Base-by-base conservation (phyloP, 768 basidiomycete species). In the Solioccasus polychromus region DNA sequence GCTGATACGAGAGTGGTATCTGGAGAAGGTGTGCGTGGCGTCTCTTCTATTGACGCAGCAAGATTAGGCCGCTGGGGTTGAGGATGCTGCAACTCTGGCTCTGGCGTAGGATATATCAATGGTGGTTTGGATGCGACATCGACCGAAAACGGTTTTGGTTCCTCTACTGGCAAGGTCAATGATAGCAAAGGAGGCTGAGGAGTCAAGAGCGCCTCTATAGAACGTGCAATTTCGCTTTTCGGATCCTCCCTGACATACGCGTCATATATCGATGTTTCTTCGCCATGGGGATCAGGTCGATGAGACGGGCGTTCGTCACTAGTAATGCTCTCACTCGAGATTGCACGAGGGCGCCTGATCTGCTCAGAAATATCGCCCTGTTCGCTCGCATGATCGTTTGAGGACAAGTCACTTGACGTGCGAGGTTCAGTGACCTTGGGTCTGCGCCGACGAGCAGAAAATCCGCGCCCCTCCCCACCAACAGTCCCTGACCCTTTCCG, bases 401-500 rank as follows among this genome's bases (percentile, higher is more conserved):
- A 80, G 19, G 85, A 87, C 35, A 81, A 60, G 45, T 88, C 87
- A 59, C 82, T 84, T 8, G 85, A 88, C 2, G 78, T 76, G 44
- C 84, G 80, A 32, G 71, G 63, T 40, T 80, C 79, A 29, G 50
- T 44, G 17, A 22, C 48, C 20, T 51, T 52, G 23, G 68, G 58
- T 26, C 67, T 52, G 39, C 59, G 57, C 37, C 64, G 54, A 25
- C 53, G 62, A 25, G 48, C 66, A 29, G 79, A 66, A 67, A 94
- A 94, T 10, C 92, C 84, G 74, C 90, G 90, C 2, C 88, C 88
- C 26, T 79, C 82, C 10, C 86, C 88, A 65, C 88, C 90, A 19
- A 82, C 88, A 12, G 79, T 75, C 6, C 85, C 64, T 5, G 80
- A 78, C 12, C 83, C 74, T 70, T 98, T 99, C 28, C 95, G 85